These are phyloP conservation scores for Euphorbia schlechtendalii DNA, from an alignment of 441 rosid species.

Conservation along the genomic window DNA sequence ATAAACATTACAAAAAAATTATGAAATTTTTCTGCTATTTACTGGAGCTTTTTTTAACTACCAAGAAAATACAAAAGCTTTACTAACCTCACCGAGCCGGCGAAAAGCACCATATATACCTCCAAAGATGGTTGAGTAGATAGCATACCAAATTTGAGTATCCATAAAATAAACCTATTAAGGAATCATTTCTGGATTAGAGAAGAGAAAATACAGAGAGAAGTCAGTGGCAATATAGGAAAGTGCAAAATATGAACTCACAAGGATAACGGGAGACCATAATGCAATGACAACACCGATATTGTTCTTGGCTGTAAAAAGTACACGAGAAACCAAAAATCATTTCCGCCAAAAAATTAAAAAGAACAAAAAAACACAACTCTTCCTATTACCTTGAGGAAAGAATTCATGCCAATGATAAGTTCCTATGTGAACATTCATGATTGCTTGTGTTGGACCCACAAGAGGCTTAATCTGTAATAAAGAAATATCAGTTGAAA, in stretches of 20 bases:
- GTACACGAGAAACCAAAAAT: not conserved
- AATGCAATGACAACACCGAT: constrained; percentile 92
- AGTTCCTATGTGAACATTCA: constrained; percentile 49
- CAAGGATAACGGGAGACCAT: constrained; percentile 98
- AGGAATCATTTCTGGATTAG: not conserved
- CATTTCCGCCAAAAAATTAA: constrained; percentile 8
- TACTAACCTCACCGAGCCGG: constrained; percentile 93
- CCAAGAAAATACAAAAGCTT: not conserved
- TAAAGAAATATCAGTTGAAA: constrained; percentile 3
- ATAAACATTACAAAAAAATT: not conserved
- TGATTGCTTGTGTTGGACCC: constrained; percentile 78
- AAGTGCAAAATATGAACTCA: constrained; percentile 13
- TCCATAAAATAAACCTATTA: constrained; percentile 96
- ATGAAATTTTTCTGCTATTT: too few species aligned
- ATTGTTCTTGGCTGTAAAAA: constrained; percentile 86
- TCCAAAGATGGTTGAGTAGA: constrained; percentile 94
- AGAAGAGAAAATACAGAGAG: not conserved
- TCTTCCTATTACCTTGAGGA: constrained; percentile 63
- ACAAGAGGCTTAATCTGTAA: constrained; percentile 95
- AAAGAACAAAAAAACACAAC: not conserved
- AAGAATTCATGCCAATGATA: constrained; percentile 99
- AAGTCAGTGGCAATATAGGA: not conserved
- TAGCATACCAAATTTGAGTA: constrained; percentile 99
- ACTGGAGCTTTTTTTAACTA: too few species aligned
- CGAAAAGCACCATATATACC: constrained; percentile 99